Base-by-base conservation (phyloP, 768 basidiomycete species). In the Suillus alpinus region DNA sequence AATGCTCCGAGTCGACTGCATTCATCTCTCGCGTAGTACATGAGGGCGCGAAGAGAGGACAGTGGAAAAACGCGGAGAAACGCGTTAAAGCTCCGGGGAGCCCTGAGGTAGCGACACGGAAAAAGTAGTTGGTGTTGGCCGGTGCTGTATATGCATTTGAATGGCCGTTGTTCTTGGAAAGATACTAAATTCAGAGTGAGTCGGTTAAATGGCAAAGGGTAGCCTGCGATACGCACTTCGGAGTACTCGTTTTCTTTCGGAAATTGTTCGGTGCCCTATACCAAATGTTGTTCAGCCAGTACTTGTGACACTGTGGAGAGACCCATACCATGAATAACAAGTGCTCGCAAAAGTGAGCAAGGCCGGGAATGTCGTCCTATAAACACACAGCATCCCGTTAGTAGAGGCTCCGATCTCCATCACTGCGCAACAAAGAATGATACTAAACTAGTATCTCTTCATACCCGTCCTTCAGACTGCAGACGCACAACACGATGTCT, bases 291-390 rank as follows among this genome's bases (percentile, higher is more conserved):
- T 26, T 65, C 36, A 59, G 29, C 32, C 58, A 57, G 12, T 1
- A 56, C 16, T 34, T 12, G 12, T 2, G 16, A 50, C 0, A 12
- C 26, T 26, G 26, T 26, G 29, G 14, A 41, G 50, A 41, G 37
- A 8, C 5, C 73, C 86, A 63, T 67, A 94, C 95, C 88, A 99
- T 93, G 76, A 99, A 99, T 63, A 97, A 75, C 53, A 99, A 71
- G 73, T 99, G 96, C 72, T 99, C 96, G 76, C 95, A 95, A 70
- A 95, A 95, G 74, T 96, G 94, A 52, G 94, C 94, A 47, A 95
- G 81, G 12, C 94, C 94, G 10, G 92, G 94, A 83, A 95, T 90
- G 70, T 96, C 94, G 71, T 83, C 86, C 86, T 92, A 46, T 61
- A 18, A 60, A 47, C 5, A 18, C 10, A 34, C 43, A 58, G 12